phyloP scores from a whole-genome alignment of 2,329 filamentous ascomycete species.

The Pseudopyrenochaeta lycopersici region DNA sequence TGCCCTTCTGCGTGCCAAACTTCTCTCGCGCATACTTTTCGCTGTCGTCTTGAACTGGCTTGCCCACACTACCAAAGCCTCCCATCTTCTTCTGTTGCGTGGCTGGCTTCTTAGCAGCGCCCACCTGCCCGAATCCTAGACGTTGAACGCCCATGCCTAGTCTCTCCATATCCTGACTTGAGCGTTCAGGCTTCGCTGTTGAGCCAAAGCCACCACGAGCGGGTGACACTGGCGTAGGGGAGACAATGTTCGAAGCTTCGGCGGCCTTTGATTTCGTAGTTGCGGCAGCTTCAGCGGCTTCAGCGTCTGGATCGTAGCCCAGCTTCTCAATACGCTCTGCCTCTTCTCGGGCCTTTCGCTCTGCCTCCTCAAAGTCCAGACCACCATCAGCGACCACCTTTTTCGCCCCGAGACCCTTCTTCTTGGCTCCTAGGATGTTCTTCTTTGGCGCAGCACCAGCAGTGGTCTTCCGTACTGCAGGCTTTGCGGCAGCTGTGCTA shows the following conservation, averaged over 20 bases:
- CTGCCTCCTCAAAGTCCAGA: conserved; percentile 94
- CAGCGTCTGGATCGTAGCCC: conserved; percentile 93
- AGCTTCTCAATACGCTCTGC: conserved; percentile 94
- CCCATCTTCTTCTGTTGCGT: conserved; percentile 78
- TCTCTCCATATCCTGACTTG: conserved; percentile 82
- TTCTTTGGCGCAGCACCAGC: conserved; percentile 75
- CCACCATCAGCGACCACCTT: conserved; percentile 77
- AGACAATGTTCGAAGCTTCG: conserved; percentile 69
- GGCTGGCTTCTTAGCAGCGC: conserved; percentile 64
- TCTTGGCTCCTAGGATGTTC: conserved; percentile 85
- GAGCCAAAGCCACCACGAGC: conserved; percentile 68
- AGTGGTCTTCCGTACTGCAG: conserved; percentile 79
- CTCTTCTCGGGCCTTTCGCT: conserved; percentile 97
- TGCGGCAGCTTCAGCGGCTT: conserved; percentile 57
- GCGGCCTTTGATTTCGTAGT: conserved; percentile 51
- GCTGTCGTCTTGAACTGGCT: conserved; percentile 73
- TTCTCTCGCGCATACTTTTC: conserved; percentile 86
- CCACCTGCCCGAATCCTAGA: conserved; percentile 88
- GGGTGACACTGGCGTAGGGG: conserved; percentile 80
- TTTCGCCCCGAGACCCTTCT: conserved; percentile 66
- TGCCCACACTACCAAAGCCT: conserved; percentile 88
- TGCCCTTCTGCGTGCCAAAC: conserved; percentile 92
- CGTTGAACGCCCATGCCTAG: conserved; percentile 88
- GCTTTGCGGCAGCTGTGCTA: conserved; percentile 67
- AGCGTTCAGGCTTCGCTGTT: conserved; percentile 62